Conservation (phyloP, 257 asterid species). For the Primulina eburnea region DNA sequence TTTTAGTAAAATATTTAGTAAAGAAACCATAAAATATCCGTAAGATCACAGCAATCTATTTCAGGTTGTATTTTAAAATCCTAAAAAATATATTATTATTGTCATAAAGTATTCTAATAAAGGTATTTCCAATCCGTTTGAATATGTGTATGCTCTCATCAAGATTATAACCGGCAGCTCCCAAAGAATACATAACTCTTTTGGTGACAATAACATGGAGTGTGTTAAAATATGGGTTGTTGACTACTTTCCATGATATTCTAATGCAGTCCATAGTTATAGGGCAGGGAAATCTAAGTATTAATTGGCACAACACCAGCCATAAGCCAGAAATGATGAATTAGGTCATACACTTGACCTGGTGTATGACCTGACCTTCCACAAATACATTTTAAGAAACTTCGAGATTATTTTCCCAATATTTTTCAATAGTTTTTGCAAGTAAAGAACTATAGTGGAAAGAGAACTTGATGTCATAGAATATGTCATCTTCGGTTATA, state of each 20-base stretch:
- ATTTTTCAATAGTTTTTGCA: background rate
- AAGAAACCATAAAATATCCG: background rate
- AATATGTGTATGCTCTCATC: too few relatives aligned
- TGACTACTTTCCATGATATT: background rate
- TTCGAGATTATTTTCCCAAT: too few relatives aligned
- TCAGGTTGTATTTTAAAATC: background rate
- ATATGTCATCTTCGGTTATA: background rate
- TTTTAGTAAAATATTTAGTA: background rate
- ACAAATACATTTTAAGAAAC: background rate
- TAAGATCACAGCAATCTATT: background rate
- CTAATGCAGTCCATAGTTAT: too few relatives aligned
- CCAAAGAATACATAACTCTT: too few relatives aligned
- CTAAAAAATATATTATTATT: background rate
- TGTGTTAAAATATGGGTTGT: background rate
- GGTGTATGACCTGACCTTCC: too few relatives aligned
- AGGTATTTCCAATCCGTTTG: background rate
- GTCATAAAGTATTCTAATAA: background rate
- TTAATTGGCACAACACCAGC: background rate
- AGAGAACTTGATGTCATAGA: background rate
- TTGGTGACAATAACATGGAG: too few relatives aligned
- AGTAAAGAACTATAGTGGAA: conserved; percentile 7
- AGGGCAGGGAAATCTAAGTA: background rate
- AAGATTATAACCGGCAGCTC: too few relatives aligned
- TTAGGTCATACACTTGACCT: background rate
- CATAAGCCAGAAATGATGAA: background rate